Base-by-base conservation (phyloP, 371 early-diverging fungal species). In the Rhizopus sp. region DNA sequence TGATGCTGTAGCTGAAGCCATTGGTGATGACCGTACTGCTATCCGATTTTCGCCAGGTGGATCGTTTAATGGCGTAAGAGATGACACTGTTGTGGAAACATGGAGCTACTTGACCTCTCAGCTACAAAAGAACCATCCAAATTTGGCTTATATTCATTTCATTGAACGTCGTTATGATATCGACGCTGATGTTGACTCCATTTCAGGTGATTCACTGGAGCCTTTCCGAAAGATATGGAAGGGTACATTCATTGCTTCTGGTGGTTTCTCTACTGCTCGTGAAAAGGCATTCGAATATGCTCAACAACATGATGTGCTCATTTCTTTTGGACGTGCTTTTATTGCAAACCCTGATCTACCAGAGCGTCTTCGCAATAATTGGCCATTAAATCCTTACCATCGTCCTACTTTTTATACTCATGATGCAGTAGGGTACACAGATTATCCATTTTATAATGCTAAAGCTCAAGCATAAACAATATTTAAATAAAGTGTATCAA, bases 1-100 rank as follows among this genome's bases (percentile, higher is more conserved):
- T 13, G 54, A 63, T 10, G 74, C 69, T 0, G 80, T 90, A 30
- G 78, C 85, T 23, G 54, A 70, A 5, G 62, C 61, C 4, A 55
- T 70, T 33, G 68, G 70, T 5, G 55, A 50, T 12, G 58, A 70
- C 9, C 44, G 61, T 10, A 67, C 68, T 1, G 64, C 57, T 23
- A 66, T 70, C 23, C 55, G 70, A 32, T 55, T 66, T 1, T 60
- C 58, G 1, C 70, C 67, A 9, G 67, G 53, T 5, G 53, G 51
- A 6, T 50, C 47, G 4, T 62, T 58, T 46, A 63, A 64, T 16
- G 69, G 55, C 9, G 63, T 69, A 38, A 45, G 57, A 29, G 75
- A 75, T 15, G 65, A 69, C 1, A 62, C 53, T 1, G 69, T 67
- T 0, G 53, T 59, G 13, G 55, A 63, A n/a, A 74, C 71, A 1